phyloP scores from a whole-genome alignment of 1,284 basidiomycete genomes.

The Ganoderma boninense region DNA sequence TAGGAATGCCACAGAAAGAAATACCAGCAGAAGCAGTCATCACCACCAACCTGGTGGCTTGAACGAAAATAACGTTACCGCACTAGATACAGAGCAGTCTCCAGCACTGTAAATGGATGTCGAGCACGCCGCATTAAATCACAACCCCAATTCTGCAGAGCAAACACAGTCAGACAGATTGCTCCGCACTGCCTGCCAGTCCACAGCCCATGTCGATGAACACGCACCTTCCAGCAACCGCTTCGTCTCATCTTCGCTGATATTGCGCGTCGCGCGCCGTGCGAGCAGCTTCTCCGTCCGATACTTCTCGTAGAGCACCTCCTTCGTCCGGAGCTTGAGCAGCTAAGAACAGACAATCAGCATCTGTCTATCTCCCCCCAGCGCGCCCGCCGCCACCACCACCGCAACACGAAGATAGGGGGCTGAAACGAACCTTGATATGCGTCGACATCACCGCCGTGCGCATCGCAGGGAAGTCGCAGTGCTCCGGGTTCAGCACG shows the following conservation, averaged over 20 bases:
- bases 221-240: conserved; percentile 72
- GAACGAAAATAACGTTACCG: conserved; percentile 9
- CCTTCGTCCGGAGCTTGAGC: conserved; percentile 80
- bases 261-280: conserved; percentile 78
- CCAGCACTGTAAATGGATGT: conserved; percentile 13
- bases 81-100: conserved; percentile 22
- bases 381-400: neutral
- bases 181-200: neutral
- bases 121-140: conserved; percentile 34
- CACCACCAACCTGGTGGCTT: conserved; percentile 8
- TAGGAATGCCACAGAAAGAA: neutral
- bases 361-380: neutral
- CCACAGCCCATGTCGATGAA: neutral
- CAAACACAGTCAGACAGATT: neutral
- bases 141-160: conserved; percentile 59
- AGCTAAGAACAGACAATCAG: conserved; percentile 53
- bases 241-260: conserved; percentile 75
- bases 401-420: neutral
- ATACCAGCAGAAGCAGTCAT: neutral
- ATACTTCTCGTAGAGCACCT: conserved; percentile 85
- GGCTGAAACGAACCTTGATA: conserved; percentile 63
- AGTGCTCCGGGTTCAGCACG: conserved; percentile 82
- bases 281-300: conserved; percentile 86
- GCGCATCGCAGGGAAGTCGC: conserved; percentile 83
- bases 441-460: conserved; percentile 82